Base-by-base conservation (phyloP, 164 flowering plant genomes). In the Chloranthus sessilifolius region DNA sequence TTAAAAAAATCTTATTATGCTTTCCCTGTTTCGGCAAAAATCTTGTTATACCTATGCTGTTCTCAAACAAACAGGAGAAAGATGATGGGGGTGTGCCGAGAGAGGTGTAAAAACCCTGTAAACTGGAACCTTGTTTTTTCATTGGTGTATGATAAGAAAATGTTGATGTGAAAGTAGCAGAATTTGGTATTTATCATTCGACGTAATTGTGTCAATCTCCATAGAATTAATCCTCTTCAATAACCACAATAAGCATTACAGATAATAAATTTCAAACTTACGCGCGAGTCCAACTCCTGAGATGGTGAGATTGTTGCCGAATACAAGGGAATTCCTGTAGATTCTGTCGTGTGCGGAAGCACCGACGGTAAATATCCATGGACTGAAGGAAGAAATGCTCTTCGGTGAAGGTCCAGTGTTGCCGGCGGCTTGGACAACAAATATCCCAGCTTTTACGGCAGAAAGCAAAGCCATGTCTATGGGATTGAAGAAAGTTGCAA, bases 341-440 rank as follows among this genome's bases (percentile, higher is more conserved):
- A 56, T 58, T 65, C 99, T 72, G 56, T 88, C 95, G 67, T 92
- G 99, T 46, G 89, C 55, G 11, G 95, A 80, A 55, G 99, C 95
- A 59, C 99, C 99, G 60, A 88, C 95, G 14, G 91, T 88, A 65
- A 79, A 92, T 46, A 92, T 92, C 99, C 99, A 92, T 45, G 99
- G 99, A 53, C 99, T 92, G 72, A 88, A 92, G 48, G 99, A 92
- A 58, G 89, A 78, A 40, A 92, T 62, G 66, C 99, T 92, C 62
- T 70, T 85, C 35, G 94, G 87, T 19, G 94, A 73, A 25, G 99
- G 99, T 43, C 99, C 99, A 42, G 99, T 92, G 53, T 92, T 92
- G 4, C 99, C 99, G 20, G 99, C 97, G 52, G 99, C 99, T 74
- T 92, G 99, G 54, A 92, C 89, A 28, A 81, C 95, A 74, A 92